Conservation (phyloP, 768 basidiomycete species). For the Baorangia bicolor region DNA sequence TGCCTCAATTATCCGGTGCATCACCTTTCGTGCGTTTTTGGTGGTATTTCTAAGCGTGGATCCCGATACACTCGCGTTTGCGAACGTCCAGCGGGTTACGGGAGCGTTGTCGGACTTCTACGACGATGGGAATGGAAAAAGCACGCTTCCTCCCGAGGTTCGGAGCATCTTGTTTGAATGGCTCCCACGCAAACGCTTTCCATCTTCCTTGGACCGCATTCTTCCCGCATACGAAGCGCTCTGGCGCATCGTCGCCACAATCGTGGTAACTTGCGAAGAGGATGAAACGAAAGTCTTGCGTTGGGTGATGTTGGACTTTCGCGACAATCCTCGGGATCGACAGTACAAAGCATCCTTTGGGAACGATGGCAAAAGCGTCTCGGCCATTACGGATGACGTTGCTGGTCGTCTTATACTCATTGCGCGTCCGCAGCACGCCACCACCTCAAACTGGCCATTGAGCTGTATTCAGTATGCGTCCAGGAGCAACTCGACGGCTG, state of each 20-base stretch:
- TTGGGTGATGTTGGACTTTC: conserved; percentile 38
- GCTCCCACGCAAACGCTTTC: conserved; percentile 31
- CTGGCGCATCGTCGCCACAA: conserved; percentile 58
- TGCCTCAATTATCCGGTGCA: conserved; percentile 42
- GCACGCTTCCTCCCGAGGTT: conserved; percentile 33
- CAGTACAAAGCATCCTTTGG: conserved; percentile 20
- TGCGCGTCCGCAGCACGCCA: conserved; percentile 8
- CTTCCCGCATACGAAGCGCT: conserved; percentile 62
- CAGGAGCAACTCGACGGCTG: conserved; percentile 16
- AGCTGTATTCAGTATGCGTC: conserved; percentile 14
- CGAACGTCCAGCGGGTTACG: conserved; percentile 39
- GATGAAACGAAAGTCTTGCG: conserved; percentile 18
- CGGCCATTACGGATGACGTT: conserved; percentile 18
- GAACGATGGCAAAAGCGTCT: conserved; percentile 15
- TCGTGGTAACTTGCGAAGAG: conserved; percentile 34
- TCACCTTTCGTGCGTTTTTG: conserved; percentile 44
- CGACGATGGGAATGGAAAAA: conserved; percentile 32
- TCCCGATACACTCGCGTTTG: conserved; percentile 16
- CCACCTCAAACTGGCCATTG: conserved; percentile 8
- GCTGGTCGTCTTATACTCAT: conserved; percentile 19
- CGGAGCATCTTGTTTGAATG: conserved; percentile 40
- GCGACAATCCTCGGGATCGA: conserved; percentile 30
- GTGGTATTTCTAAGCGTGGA: conserved; percentile 41
- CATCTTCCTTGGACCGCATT: conserved; percentile 45
- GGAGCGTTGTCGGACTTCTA: conserved; percentile 42